Percentiles rank a stretch among this genome's conserved stretches.
Conservation (phyloP, 768 basidiomycete species). For the Leccinum subgranulosum region DNA sequence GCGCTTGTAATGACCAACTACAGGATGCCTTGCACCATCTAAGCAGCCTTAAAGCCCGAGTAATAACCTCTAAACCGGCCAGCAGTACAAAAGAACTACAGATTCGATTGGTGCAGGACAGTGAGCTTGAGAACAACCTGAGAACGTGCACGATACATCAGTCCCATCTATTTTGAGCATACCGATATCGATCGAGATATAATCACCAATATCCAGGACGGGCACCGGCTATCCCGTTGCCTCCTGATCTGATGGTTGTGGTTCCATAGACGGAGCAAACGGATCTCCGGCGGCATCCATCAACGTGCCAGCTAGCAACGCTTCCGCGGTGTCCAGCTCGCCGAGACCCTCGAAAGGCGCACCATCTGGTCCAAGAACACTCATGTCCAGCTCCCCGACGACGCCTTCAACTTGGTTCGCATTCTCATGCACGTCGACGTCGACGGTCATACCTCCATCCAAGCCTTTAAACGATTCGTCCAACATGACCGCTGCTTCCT, state of each 20-base stretch:
- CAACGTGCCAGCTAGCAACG: slow-evolving; percentile 54
- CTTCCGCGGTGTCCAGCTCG: slow-evolving; percentile 52
- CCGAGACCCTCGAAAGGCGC: slow-evolving; percentile 56
- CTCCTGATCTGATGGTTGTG: slow-evolving; percentile 13
- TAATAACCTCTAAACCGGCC: background rate
- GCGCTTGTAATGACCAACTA: background rate
- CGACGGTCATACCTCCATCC: slow-evolving; percentile 44
- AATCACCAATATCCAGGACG: slow-evolving; percentile 5
- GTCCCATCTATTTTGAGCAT: background rate
- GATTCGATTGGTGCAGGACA: background rate
- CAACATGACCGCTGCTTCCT: slow-evolving; percentile 41
- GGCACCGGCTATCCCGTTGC: slow-evolving; percentile 6
- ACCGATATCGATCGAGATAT: background rate
- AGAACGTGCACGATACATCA: slow-evolving; percentile 4
- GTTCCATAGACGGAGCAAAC: slow-evolving; percentile 40
- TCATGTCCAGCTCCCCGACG: slow-evolving; percentile 58
- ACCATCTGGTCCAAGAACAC: slow-evolving; percentile 63
- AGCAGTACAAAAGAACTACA: background rate
- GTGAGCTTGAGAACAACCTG: background rate
- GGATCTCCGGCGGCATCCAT: slow-evolving; percentile 63
- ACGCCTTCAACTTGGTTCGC: slow-evolving; percentile 23
- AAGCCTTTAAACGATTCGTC: slow-evolving; percentile 57
- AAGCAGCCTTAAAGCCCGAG: background rate
- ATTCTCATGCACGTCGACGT: slow-evolving; percentile 36
- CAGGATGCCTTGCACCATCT: background rate